Percentiles rank a stretch among this genome's conserved stretches.
These are phyloP conservation scores for Sugiyamaella smithiae DNA, from an alignment of 805 yeast genomes.

Conservation along the genomic window DNA sequence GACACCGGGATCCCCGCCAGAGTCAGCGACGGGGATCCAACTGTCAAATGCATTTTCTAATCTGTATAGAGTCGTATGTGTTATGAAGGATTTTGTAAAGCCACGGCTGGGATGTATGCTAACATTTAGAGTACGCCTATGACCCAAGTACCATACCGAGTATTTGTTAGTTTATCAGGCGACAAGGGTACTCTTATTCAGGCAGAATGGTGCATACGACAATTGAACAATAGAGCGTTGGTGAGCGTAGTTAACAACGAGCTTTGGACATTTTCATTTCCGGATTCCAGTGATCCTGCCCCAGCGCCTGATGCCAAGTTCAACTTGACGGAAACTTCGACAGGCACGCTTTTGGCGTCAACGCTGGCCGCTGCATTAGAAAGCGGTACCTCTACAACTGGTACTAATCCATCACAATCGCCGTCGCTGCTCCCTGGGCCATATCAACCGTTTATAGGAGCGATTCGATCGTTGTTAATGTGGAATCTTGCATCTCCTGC, in stretches of 20 bases:
- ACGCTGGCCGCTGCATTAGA: slow-evolving; percentile 19
- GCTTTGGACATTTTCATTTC: slow-evolving; percentile 30
- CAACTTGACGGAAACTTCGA: slow-evolving; percentile 27
- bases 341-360: slow-evolving; percentile 29
- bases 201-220: slow-evolving; percentile 29
- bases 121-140: slow-evolving; percentile 13
- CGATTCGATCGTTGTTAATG: slow-evolving; percentile 21
- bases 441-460: slow-evolving; percentile 25
- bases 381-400: not conserved
- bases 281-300: slow-evolving; percentile 13
- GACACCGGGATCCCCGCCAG: slow-evolving; percentile 7
- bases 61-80: slow-evolving; percentile 6
- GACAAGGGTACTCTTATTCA: slow-evolving; percentile 17
- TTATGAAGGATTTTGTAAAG: not conserved
- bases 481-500: slow-evolving; percentile 14
- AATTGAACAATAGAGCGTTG: slow-evolving; percentile 20
- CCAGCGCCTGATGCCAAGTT: slow-evolving; percentile 21
- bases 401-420: slow-evolving; percentile 3
- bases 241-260: slow-evolving; percentile 25
- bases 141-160: slow-evolving; percentile 25
- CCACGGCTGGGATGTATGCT: not conserved
- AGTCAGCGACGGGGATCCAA: slow-evolving; percentile 6
- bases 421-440: slow-evolving; percentile 11
- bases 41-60: slow-evolving; percentile 4
- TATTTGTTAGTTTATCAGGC: slow-evolving; percentile 21